phyloP scores from a whole-genome alignment of 2,329 filamentous ascomycete species.

The Ophiosphaerella narmari region DNA sequence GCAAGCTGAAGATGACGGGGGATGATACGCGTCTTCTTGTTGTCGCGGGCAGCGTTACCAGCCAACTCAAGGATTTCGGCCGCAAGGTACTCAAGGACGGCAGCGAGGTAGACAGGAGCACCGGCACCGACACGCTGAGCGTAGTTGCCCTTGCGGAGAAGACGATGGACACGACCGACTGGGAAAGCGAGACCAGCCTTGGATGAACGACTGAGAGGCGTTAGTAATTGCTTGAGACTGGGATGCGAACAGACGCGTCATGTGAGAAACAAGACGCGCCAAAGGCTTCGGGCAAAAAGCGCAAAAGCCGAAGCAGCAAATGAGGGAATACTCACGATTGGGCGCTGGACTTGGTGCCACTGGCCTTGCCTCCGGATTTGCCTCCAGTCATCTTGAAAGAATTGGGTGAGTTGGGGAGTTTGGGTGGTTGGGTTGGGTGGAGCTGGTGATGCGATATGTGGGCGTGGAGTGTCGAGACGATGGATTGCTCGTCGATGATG shows the following conservation, averaged over 20 bases:
- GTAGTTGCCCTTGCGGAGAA: slow-evolving; percentile 98
- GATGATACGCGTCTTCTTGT: slow-evolving; percentile 99
- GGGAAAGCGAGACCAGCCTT: slow-evolving; percentile 99
- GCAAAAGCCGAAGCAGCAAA: slow-evolving; percentile 10
- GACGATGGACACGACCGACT: slow-evolving; percentile 98
- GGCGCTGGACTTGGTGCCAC: slow-evolving; percentile 91
- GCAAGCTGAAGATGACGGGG: slow-evolving; percentile 98
- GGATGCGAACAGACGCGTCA: slow-evolving; percentile 48
- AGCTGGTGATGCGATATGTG: slow-evolving; percentile 26
- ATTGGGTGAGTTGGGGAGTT: slow-evolving; percentile 44
- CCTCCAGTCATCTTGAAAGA: slow-evolving; percentile 97
- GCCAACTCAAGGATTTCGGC: slow-evolving; percentile 99
- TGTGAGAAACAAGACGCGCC: slow-evolving; percentile 34
- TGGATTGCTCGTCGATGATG: slow-evolving; percentile 48
- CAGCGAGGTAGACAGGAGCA: slow-evolving; percentile 95
- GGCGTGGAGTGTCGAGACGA: slow-evolving; percentile 43
- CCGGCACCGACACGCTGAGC: slow-evolving; percentile 98
- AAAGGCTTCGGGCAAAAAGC: not conserved
- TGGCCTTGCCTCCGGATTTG: slow-evolving; percentile 99
- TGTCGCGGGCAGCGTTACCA: slow-evolving; percentile 97
- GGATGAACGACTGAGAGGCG: slow-evolving; percentile 78
- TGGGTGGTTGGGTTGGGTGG: slow-evolving; percentile 24
- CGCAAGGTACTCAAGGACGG: slow-evolving; percentile 97
- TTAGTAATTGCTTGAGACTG: slow-evolving; percentile 23
- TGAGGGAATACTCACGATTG: slow-evolving; percentile 81